Base-by-base conservation (phyloP, 2,329 filamentous ascomycete species). In the Xylariaceae sp. region DNA sequence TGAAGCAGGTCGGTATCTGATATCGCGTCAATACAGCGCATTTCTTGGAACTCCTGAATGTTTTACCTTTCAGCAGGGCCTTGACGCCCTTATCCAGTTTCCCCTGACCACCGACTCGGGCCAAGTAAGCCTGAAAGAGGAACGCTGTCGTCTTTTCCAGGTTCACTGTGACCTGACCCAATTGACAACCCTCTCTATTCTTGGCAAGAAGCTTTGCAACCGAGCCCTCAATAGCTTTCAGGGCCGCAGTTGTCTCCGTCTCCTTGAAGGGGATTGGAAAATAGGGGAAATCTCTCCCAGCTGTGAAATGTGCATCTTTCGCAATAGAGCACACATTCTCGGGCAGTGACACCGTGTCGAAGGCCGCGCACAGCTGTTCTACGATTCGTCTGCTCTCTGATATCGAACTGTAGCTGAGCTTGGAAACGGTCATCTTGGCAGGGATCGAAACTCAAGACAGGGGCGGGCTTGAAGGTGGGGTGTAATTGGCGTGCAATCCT, bases 1-100 rank as follows among this genome's bases (percentile, higher is more conserved):
- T 76, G 67, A 4, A 86, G 66, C 17, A 88, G 63, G 61, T 89
- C 85, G 53, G 84, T 89, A 52, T 87, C 84, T 87, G 12, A 4
- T 32, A 4, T 4, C 30, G 6, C 22, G 11, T 6, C 22, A 26
- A 6, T 6, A 6, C 22, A 26, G 22, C 6, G 6, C 6, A 6
- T 26, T 26, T 26, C 22, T 6, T 26, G 22, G 22, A 11, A 26
- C 6, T 26, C 22, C 22, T 26, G 6, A 11, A 26, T 6, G 6
- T 6, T 11, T 11, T 11, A 62, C 58, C 52, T 34, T 57, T 54
- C 18, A 60, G 53, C 34, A 71, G 63, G 19, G 64, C 61, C 54
- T 72, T 74, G 33, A 73, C 70, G 32, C 68, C 62, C 3, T 67
- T 64, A 47, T 74, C 61, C 29, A 61, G 59, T 50, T 75, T 76